Evolutionary conservation across 495 filamentous ascomycete species (phyloP).

Genomic region (Xylaria intraflava): DNA sequence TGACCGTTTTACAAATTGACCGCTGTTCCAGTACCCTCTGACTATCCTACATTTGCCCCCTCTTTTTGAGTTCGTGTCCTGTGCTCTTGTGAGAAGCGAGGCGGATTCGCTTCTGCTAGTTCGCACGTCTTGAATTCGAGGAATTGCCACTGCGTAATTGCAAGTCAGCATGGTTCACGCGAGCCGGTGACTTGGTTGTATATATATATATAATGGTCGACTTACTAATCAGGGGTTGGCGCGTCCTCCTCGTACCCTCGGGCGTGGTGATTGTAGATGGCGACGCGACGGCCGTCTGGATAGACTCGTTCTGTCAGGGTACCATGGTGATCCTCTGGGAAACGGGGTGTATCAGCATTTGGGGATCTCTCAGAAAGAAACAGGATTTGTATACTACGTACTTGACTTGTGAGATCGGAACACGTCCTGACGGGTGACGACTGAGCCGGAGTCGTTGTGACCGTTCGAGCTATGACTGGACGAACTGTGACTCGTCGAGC

Average conservation of each 20-base stretch:
- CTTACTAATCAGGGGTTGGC: conserved; percentile 6
- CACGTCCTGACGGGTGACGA: not conserved
- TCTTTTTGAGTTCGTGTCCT: no score
- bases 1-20: no score
- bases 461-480: no score
- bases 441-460: not conserved
- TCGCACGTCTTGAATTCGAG: no score
- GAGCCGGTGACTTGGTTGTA: not conserved
- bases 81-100: no score
- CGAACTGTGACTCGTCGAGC: not conserved
- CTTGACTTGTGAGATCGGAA: conserved; percentile 1
- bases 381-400: not conserved
- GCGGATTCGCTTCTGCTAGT: no score
- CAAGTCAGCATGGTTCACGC: not conserved
- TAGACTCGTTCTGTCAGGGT: not conserved
- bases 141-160: not conserved
- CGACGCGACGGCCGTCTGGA: not conserved
- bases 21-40: no score
- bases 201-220: not conserved
- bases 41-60: no score
- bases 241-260: not conserved
- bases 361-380: not conserved
- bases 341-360: not conserved
- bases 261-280: conserved; percentile 6
- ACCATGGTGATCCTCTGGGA: conserved; percentile 2